Base-by-base conservation (phyloP, 106 monocot genomes). In the Apostasia ramifera region DNA sequence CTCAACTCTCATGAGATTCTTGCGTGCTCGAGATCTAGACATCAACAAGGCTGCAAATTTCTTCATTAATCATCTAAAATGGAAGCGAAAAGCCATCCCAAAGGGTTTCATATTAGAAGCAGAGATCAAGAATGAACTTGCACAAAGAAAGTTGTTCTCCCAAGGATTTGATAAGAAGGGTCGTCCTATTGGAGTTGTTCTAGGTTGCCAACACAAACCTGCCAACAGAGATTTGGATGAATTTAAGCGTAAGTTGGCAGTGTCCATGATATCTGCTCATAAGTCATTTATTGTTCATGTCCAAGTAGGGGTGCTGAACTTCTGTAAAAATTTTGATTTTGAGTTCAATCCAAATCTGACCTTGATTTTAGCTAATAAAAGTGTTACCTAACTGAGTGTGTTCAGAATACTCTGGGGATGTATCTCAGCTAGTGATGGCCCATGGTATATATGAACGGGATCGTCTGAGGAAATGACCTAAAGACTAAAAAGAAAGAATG, bases 91-190 rank as follows among this genome's bases (percentile, higher is more conserved):
- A 57, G 55, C 66, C 11, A 75, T 84, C n/a, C 94, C 94, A 41
- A 81, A 84, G 14, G 88, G 86, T n/a, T 87, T 81, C 75, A 88
- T 95, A 55, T 85, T 83, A 6, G 77, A 80, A 11, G 43, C 74
- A 57, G 83, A 95, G 56, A 71, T 91, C 3, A 44, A 52, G 59
- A 81, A 83, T 44, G 88, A 91, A 47, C 69, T 91, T 44, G 43
- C 77, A 37, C 85, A 88, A 66, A 70, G 71, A 55, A 95, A 95
- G 77, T 42, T 88, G 5, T 91, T 73, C 74, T 43, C 44, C 26
- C 91, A 91, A 55, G 94, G 94, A 45, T 78, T 74, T 43, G 91
- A 95, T 69, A 88, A 78, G 66, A 71, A 62, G 40, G 91, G 91
- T 0, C 74, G 70, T 40, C 91, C 85, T 0, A 61, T 95, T 2